Conservation (phyloP, 345 rosid genomes). For the Corymbia maculata region DNA sequence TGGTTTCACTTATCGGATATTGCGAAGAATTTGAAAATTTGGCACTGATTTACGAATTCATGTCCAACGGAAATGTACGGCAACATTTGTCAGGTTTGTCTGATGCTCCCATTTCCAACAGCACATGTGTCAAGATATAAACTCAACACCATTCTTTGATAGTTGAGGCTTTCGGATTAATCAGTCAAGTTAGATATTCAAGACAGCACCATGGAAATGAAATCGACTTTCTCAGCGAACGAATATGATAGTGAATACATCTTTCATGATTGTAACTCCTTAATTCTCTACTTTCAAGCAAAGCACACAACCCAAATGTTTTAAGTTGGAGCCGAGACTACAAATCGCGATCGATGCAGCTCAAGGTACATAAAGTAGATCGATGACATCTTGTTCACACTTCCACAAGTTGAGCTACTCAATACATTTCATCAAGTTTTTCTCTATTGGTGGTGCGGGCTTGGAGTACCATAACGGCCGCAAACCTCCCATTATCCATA, state of each 20-base stretch:
- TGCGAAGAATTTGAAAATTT: not conserved
- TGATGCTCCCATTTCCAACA: not conserved
- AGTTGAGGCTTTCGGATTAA: not conserved
- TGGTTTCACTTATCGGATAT: constrained; percentile 20
- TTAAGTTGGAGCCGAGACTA: constrained; percentile 11
- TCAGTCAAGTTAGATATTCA: not conserved
- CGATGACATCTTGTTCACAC: not conserved
- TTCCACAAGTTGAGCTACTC: not conserved
- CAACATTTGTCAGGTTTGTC: constrained; percentile 16
- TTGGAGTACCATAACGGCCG: constrained; percentile 5
- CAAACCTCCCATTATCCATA: constrained; percentile 16
- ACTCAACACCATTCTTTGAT: no score
- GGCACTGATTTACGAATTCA: not conserved
- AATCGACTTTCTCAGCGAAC: not conserved
- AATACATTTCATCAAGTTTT: not conserved
- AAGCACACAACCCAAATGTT: not conserved
- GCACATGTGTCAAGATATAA: not conserved
- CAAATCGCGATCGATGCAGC: constrained; percentile 35
- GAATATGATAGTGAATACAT: no score
- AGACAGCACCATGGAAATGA: not conserved
- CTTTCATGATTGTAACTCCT: not conserved
- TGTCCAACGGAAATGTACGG: constrained; percentile 19
- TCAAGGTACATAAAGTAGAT: constrained; percentile 6
- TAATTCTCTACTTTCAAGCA: not conserved
- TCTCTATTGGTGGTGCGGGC: not conserved